These are phyloP conservation scores for Cystobasidium slooffiae DNA, from an alignment of 1,284 basidiomycete species.

Conservation along the genomic window DNA sequence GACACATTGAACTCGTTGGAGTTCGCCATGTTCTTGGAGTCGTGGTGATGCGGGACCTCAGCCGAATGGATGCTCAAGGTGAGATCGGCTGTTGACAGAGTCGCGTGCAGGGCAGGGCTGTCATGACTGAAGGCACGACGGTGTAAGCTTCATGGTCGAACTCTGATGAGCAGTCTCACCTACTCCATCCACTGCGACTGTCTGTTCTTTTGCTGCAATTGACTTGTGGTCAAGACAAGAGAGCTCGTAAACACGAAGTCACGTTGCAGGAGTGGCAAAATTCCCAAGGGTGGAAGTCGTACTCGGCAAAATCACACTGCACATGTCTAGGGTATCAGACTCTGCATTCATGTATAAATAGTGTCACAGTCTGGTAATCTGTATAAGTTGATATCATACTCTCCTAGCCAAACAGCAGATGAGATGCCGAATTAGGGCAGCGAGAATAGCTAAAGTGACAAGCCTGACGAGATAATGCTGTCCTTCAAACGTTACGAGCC, in stretches of 20 bases:
- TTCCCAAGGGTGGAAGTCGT: too few relatives aligned
- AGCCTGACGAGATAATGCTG: too few relatives aligned
- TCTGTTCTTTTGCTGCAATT: not conserved
- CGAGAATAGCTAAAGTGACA: too few relatives aligned
- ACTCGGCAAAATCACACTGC: too few relatives aligned
- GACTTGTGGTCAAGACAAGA: not conserved
- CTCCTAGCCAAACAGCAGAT: too few relatives aligned
- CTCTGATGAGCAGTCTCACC: not conserved
- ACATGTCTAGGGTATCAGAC: too few relatives aligned
- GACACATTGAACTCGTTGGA: not conserved
- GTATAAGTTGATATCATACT: too few relatives aligned
- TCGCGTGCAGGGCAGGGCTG: constrained; percentile 8
- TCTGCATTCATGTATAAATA: too few relatives aligned
- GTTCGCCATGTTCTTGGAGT: not conserved
- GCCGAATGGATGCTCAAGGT: not conserved
- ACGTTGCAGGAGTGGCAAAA: not conserved
- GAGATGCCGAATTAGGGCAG: too few relatives aligned
- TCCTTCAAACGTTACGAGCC: too few relatives aligned
- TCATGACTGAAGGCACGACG: not conserved
- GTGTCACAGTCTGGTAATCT: too few relatives aligned
- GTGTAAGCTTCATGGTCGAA: not conserved
- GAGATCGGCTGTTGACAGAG: constrained; percentile 13
- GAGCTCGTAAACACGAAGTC: not conserved
- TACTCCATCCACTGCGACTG: constrained; percentile 4
- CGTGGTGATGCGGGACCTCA: not conserved